Evolutionary conservation across 2,329 filamentous ascomycete genomes (phyloP).

Genomic region (Verticillium zaregamsianum): DNA sequence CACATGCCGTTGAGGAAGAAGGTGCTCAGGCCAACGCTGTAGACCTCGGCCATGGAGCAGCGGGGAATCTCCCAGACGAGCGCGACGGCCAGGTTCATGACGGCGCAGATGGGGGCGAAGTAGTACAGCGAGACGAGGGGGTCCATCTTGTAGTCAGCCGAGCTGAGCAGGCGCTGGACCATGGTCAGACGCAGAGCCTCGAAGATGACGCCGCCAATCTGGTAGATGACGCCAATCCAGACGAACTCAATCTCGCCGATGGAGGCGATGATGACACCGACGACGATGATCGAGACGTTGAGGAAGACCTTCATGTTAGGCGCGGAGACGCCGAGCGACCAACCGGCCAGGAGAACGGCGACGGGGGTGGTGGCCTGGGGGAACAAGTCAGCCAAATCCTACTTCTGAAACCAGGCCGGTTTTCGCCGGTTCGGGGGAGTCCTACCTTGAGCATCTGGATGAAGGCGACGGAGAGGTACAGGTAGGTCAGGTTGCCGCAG

Average conservation of each 20-base stretch:
- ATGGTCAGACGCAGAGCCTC: constrained; percentile 80
- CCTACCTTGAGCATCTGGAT: constrained; percentile 97
- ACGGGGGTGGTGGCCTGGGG: constrained; percentile 88
- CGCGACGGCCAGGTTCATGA: constrained; percentile 74
- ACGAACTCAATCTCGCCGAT: constrained; percentile 95
- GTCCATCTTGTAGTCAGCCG: constrained; percentile 87
- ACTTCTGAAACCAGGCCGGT: neutral
- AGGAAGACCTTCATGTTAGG: constrained; percentile 82
- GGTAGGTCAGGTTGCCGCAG: constrained; percentile 91
- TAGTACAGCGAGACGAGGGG: constrained; percentile 86
- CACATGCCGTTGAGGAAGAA: constrained; percentile 73
- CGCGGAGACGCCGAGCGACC: constrained; percentile 78
- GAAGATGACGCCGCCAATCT: constrained; percentile 73
- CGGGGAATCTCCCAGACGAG: constrained; percentile 70
- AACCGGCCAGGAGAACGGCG: constrained; percentile 84
- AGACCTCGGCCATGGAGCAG: constrained; percentile 65
- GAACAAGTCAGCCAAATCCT: neutral
- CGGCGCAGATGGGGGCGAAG: constrained; percentile 78
- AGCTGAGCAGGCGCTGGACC: constrained; percentile 78
- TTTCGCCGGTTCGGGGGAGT: neutral
- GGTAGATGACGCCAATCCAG: constrained; percentile 72
- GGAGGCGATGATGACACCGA: constrained; percentile 92
- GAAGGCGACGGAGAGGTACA: constrained; percentile 93
- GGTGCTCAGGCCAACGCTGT: constrained; percentile 67
- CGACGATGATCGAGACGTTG: constrained; percentile 91